phyloP scores from a whole-genome alignment of 2,329 filamentous ascomycete species.

The Beauveria rudraprayagi region DNA sequence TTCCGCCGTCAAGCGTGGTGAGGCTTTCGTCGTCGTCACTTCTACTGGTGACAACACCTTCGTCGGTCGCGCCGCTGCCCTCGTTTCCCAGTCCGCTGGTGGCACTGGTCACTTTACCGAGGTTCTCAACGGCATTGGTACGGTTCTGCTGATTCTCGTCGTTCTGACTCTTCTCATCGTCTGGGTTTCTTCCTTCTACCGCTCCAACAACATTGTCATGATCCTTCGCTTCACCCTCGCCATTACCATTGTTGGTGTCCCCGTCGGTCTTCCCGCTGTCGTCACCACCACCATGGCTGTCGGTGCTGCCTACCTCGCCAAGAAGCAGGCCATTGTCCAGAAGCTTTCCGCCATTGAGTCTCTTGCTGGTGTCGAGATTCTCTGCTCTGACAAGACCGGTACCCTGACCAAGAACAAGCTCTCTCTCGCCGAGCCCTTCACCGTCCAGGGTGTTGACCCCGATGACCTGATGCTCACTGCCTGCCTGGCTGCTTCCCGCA shows the following conservation, averaged over 20 bases:
- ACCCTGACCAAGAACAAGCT: constrained; percentile 93
- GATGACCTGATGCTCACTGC: constrained; percentile 90
- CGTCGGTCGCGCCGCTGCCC: constrained; percentile 78
- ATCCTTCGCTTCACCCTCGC: constrained; percentile 82
- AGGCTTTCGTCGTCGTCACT: constrained; percentile 74
- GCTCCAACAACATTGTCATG: constrained; percentile 68
- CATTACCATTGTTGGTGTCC: constrained; percentile 86
- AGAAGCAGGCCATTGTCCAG: constrained; percentile 89
- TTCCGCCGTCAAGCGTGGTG: constrained; percentile 83
- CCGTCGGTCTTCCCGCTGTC: constrained; percentile 86
- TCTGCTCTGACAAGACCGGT: constrained; percentile 91
- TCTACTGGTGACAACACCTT: constrained; percentile 85
- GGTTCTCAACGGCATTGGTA: constrained; percentile 81
- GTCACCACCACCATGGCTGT: constrained; percentile 94
- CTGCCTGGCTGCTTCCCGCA: constrained; percentile 81
- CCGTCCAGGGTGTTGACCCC: constrained; percentile 70
- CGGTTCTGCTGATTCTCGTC: constrained; percentile 65
- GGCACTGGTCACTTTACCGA: constrained; percentile 84
- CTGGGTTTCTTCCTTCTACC: constrained; percentile 84
- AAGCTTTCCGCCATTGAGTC: constrained; percentile 90
- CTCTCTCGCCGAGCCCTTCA: constrained; percentile 77
- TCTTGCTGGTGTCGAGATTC: constrained; percentile 84
- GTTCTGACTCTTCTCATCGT: constrained; percentile 72
- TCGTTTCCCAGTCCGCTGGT: constrained; percentile 68
- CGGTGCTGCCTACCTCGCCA: constrained; percentile 82